Evolutionary conservation across 192 early-diverging fungal genomes (phyloP).

Genomic region (Coemansia sp.): DNA sequence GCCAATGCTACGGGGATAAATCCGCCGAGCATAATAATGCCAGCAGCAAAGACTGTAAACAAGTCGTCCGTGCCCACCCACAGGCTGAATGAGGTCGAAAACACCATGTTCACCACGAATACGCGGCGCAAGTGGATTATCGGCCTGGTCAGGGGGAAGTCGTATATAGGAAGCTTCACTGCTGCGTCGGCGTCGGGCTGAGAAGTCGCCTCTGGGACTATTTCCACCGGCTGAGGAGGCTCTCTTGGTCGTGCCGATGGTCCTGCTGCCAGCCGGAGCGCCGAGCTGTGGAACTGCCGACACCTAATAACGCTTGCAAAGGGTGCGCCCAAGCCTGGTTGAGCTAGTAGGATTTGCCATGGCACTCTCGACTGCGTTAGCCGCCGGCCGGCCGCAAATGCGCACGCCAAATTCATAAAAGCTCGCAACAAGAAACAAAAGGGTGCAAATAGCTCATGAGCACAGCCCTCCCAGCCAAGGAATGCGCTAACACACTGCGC

Average conservation of each 20-base stretch:
- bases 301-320: neutral
- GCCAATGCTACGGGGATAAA: conserved; percentile 35
- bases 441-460: too few species aligned
- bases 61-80: conserved; percentile 39
- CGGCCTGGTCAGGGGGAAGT: conserved; percentile 40
- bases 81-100: conserved; percentile 22
- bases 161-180: conserved; percentile 47
- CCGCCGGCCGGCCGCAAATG: neutral
- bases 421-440: too few species aligned
- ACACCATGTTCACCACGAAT: conserved; percentile 38
- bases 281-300: neutral
- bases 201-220: neutral
- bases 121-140: conserved; percentile 34
- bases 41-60: conserved; percentile 33
- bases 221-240: neutral
- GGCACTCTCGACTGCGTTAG: neutral
- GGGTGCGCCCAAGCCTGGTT: neutral
- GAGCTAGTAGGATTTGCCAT: neutral
- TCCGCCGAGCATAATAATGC: conserved; percentile 24
- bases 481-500: too few species aligned
- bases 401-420: neutral
- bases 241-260: neutral
- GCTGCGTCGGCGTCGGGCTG: conserved; percentile 3
- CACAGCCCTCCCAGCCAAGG: too few species aligned
- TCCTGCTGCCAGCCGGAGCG: neutral